phyloP scores from a whole-genome alignment of 2,329 filamentous ascomycete genomes.

The Monilinia aucupariae region DNA sequence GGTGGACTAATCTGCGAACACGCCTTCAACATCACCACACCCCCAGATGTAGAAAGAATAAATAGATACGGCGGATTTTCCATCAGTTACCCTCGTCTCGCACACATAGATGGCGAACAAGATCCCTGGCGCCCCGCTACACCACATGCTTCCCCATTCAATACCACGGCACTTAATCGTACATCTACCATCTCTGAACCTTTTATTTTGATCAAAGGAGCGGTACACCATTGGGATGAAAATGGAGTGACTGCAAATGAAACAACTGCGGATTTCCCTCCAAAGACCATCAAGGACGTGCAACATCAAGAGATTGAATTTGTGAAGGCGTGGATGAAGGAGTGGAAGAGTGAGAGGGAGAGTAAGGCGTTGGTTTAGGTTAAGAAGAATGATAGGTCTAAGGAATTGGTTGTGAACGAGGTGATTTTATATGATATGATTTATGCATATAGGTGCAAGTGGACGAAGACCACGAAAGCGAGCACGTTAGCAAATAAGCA shows the following conservation, averaged over 20 bases:
- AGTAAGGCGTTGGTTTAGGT: not conserved
- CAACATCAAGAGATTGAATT: conserved; percentile 56
- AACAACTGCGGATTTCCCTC: conserved; percentile 50
- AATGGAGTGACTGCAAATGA: conserved; percentile 61
- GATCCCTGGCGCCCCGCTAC: conserved; percentile 77
- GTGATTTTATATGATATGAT: not conserved
- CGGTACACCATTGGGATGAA: conserved; percentile 78
- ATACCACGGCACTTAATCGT: conserved; percentile 46
- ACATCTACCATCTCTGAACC: conserved; percentile 60
- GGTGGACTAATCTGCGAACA: conserved; percentile 56
- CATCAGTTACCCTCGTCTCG: conserved; percentile 67
- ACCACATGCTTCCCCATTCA: conserved; percentile 53
- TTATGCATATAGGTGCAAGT: not conserved
- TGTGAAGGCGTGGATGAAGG: conserved; percentile 61
- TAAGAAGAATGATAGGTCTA: too few species aligned
- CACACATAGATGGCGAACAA: conserved; percentile 68
- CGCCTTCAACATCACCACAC: conserved; percentile 63
- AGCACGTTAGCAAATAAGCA: not conserved
- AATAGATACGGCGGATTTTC: conserved; percentile 72
- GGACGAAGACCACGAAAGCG: not conserved
- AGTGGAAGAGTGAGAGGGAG: conserved; percentile 42
- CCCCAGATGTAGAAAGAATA: conserved; percentile 58
- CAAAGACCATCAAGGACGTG: conserved; percentile 50
- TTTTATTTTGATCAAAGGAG: conserved; percentile 66
- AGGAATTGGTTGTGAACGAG: not conserved